Evolutionary conservation across 495 filamentous ascomycete genomes (phyloP), one percentile per base, ranked within the genome.

Genomic region (Neurospora sp.): DNA sequence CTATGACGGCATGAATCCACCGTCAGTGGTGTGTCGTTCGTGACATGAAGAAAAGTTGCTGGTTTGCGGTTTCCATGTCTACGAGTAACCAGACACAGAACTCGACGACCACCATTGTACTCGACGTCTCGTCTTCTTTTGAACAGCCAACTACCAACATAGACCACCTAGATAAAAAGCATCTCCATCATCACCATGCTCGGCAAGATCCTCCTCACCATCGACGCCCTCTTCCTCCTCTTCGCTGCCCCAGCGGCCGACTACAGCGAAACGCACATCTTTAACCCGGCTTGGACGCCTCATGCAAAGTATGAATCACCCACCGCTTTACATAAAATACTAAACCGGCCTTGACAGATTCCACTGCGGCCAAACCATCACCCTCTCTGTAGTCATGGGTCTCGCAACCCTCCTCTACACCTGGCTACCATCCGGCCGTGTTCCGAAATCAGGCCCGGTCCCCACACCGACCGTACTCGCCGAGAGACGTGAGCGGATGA

Each of bases 281-380:
- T 83, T 68, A 89, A 89, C 74, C 84, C 86, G 16, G 80, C 81
- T 69, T 89, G 87, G 87, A 80, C 83, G 9, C 87, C 87, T 0
- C 87, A 89, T 76, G 87, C 87, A 35, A 84, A 84, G 83, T 83
- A 14, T 44, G 78, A 76, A 37, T 61, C 53, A 48, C 48, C 12
- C 1, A 16, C 16, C 27, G 27, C 27, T 31, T 31, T 31, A 31
- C 27, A 31, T 31, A 31, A 31, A 31, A 31, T 31, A 31, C 40
- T 68, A 2, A 45, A 59, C 53, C 61, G 8, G 4, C 27, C 16
- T 18, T 27, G 6, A 4, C 70, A 85, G 84, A 73, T 89, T 88
- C 77, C 87, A 89, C 78, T 84, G 84, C 72, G 87, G 81, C 18
- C 87, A 89, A 69, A 88, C 86, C 22, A 87, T 89, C 77, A 82